phyloP scores from a whole-genome alignment of 306 rosid species.

The Quercus alba region DNA sequence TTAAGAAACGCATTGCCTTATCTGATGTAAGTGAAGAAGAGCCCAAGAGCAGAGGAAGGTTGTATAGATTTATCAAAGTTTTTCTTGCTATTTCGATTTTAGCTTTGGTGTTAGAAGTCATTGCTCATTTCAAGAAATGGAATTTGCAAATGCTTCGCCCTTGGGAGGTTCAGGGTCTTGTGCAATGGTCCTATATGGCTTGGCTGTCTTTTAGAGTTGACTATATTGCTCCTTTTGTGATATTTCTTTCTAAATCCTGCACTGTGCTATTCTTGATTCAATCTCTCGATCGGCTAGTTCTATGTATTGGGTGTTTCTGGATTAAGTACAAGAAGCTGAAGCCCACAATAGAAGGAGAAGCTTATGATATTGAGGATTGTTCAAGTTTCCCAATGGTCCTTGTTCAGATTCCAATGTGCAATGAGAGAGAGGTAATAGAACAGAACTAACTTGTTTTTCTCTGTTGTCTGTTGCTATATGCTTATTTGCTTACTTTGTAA shows the following conservation, averaged over 20 bases:
- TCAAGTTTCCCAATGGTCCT: constrained; percentile 77
- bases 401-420: constrained; percentile 99
- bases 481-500: background rate
- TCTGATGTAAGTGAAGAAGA: constrained; percentile 60
- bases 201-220: constrained; percentile 84
- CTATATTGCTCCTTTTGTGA: constrained; percentile 68
- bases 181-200: constrained; percentile 67
- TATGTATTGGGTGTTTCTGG: constrained; percentile 95
- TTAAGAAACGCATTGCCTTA: constrained; percentile 66
- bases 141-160: constrained; percentile 67
- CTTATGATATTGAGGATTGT: constrained; percentile 65
- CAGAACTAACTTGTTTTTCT: constrained; percentile 5
- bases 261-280: constrained; percentile 79
- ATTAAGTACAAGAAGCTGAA: constrained; percentile 79
- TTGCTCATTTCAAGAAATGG: constrained; percentile 87
- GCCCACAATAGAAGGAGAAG: constrained; percentile 52
- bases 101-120: constrained; percentile 59
- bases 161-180: constrained; percentile 71
- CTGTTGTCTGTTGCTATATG: background rate
- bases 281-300: constrained; percentile 84
- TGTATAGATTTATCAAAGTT: constrained; percentile 64
- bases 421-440: constrained; percentile 89
- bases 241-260: constrained; percentile 79
- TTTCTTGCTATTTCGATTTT: constrained; percentile 63
- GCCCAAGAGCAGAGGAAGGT: constrained; percentile 53